Evolutionary conservation across 306 rosid genomes (phyloP).

Genomic region (Cucumis hystrix): DNA sequence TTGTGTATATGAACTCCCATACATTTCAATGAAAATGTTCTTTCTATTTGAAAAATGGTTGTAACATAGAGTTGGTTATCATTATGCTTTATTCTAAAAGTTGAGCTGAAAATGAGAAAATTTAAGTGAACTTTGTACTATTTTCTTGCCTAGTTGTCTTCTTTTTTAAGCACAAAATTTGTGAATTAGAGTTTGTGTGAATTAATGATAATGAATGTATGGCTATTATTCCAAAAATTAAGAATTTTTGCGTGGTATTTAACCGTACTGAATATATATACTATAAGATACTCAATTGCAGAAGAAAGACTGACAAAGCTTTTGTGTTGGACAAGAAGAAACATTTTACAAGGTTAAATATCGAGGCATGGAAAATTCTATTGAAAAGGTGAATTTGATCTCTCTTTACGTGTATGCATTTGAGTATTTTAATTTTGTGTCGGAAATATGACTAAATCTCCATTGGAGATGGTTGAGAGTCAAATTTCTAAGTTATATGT

Average conservation of each 20-base stretch:
- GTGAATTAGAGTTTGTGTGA: background rate
- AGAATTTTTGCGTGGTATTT: background rate
- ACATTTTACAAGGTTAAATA: too few relatives aligned
- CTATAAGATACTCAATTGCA: constrained; percentile 83
- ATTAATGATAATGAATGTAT: background rate
- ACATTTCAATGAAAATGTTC: background rate
- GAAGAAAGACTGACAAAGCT: constrained; percentile 78
- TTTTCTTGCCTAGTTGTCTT: background rate
- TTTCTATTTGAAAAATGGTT: background rate
- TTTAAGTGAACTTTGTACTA: background rate
- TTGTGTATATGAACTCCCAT: background rate
- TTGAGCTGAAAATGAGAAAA: background rate
- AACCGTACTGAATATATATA: constrained; percentile 20
- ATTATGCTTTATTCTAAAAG: background rate
- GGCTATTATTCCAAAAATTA: background rate
- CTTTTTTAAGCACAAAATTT: background rate
- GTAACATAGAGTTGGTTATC: background rate
- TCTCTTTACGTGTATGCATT: background rate
- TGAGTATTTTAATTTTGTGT: background rate
- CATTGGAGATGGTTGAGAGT: background rate
- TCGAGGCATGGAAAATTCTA: constrained; percentile 61
- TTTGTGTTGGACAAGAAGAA: too few relatives aligned
- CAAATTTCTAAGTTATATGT: background rate
- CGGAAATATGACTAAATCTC: background rate
- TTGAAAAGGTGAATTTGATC: constrained; percentile 45